Evolutionary conservation across 805 yeast species (phyloP).

Genomic region (Metschnikowia proteae): DNA sequence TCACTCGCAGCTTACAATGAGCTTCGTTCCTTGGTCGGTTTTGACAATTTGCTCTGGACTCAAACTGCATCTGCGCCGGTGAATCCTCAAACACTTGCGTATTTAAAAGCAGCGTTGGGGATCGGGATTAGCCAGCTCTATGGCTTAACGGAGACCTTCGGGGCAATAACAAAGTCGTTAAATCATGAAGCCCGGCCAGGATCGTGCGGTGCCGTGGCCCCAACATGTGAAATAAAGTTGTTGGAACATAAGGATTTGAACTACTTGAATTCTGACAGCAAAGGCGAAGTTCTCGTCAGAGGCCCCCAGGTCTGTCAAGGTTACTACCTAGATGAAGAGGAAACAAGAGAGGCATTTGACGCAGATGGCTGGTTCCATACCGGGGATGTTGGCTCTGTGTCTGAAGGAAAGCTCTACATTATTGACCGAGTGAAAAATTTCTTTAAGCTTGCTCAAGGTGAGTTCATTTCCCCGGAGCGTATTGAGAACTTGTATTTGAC

Average conservation of each 20-base stretch:
- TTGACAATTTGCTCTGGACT: constrained; percentile 18
- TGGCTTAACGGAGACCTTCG: constrained; percentile 65
- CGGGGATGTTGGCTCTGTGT: constrained; percentile 41
- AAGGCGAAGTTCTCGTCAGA: constrained; percentile 50
- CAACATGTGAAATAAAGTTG: constrained; percentile 49
- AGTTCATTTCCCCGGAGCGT: constrained; percentile 69
- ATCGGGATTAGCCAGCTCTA: constrained; percentile 62
- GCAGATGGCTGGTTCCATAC: constrained; percentile 49
- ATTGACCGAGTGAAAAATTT: constrained; percentile 71
- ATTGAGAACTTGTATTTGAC: constrained; percentile 57
- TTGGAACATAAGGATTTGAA: constrained; percentile 62
- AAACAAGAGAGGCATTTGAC: constrained; percentile 46
- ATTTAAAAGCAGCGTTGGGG: constrained; percentile 46
- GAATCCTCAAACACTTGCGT: constrained; percentile 15
- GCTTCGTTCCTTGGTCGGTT: constrained; percentile 16
- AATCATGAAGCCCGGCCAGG: constrained; percentile 47
- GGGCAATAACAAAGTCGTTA: constrained; percentile 42
- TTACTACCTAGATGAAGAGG: constrained; percentile 54
- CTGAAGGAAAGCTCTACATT: constrained; percentile 51
- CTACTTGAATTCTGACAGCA: constrained; percentile 21
- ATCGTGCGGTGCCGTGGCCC: constrained; percentile 54
- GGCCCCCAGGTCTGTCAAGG: constrained; percentile 59
- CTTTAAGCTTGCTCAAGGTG: constrained; percentile 53
- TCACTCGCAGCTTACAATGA: constrained; percentile 15
- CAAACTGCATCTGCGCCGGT: constrained; percentile 26